Base-by-base conservation (phyloP, 371 early-diverging fungal genomes). In the Apophysomyces sp. region DNA sequence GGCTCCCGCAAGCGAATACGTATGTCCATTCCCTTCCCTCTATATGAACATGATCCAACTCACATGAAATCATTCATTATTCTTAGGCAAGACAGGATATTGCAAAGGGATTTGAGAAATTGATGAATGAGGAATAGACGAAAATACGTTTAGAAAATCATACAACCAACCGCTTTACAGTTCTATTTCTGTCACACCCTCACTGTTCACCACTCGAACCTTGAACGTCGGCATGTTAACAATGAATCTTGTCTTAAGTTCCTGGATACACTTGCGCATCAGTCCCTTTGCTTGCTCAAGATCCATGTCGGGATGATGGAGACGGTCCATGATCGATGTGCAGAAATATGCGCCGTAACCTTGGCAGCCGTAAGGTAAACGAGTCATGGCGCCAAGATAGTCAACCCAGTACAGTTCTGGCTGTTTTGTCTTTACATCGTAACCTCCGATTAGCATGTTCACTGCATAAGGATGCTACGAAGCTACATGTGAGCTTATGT, bases 341-440 rank as follows among this genome's bases (percentile, higher is more conserved):
- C 89, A 84, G 77, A 96, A 96, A 83, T 93, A 96, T 18, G 92
- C 81, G 41, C 93, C 93, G 64, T 96, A 95, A 7, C 98, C 98
- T 68, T 98, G 98, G 54, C 94, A 92, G 18, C 93, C 97, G 77
- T 86, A 97, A 32, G 92, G 89, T 39, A 95, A 81, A 62, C 88
- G 86, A 24, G 89, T 85, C 80, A 88, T 81, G 1, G 93, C 83
- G 18, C 92, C 91, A 65, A 97, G 78, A 72, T 98, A 89, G 78
- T 98, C 98, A 61, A 96, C 81, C 96, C 98, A 94, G 83, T 89
- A 96, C 55, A 98, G 82, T 56, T 89, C 82, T 9, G 96, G 88
- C 56, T 71, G 80, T 28, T 86, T 78, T 8, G 88, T 85, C 68
- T 88, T 89, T 66, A 78, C 78, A 68, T 94, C 91, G 60, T 73